phyloP scores from a whole-genome alignment of 129 eudicot genomes.

The Flaveria bidentis region DNA sequence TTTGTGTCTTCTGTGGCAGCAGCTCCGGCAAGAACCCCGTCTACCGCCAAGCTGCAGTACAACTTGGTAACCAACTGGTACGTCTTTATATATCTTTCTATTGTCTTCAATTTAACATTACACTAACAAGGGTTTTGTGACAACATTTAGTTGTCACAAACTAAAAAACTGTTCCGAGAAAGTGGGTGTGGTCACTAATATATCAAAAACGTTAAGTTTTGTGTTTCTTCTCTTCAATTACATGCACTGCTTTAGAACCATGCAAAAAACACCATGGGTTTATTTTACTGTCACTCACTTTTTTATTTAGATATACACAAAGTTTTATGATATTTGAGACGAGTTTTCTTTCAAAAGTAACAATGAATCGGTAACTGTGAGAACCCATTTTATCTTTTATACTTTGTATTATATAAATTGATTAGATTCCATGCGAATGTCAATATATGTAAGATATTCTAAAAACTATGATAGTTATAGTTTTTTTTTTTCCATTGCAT shows the following conservation, averaged over 20 bases:
- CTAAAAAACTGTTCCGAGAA: background rate
- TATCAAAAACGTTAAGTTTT: too few species aligned
- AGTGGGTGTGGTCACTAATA: background rate
- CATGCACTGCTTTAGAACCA: conserved; percentile 24
- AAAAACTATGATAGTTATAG: too few species aligned
- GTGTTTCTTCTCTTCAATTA: background rate
- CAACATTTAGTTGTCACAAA: background rate
- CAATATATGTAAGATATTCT: too few species aligned
- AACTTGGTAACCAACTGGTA: conserved; percentile 84
- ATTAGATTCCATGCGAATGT: too few species aligned
- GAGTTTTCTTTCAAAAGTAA: too few species aligned
- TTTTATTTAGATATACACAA: too few species aligned
- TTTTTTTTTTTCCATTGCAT: too few species aligned
- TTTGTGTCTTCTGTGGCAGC: conserved; percentile 94
- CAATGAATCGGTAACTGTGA: too few species aligned
- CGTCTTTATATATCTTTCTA: background rate
- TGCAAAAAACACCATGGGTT: conserved; percentile 17
- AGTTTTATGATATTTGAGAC: too few species aligned
- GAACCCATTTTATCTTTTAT: too few species aligned
- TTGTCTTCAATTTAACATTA: too few species aligned
- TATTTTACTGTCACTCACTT: background rate
- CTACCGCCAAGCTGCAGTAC: conserved; percentile 79
- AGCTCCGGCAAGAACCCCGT: conserved; percentile 83
- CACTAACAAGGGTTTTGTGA: background rate
- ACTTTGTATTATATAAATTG: too few species aligned